Conservation (phyloP, 192 early-diverging fungal genomes). For the Linnemannia exigua region DNA sequence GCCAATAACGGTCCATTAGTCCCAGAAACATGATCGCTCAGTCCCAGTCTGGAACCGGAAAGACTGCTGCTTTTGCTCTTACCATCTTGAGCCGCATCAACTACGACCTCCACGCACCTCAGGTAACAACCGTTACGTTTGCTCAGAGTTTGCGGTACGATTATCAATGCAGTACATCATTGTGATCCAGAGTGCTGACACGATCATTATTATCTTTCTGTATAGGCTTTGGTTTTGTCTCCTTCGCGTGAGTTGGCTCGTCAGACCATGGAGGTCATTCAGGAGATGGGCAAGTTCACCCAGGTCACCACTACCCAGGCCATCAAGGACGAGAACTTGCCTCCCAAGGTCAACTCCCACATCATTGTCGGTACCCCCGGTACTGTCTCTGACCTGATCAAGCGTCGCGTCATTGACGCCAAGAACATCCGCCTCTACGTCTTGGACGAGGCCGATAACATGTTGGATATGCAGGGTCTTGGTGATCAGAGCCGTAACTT, state of each 20-base stretch:
- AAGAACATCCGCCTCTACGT: slow-evolving; percentile 85
- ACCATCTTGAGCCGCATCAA: slow-evolving; percentile 94
- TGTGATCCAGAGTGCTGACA: too few species aligned
- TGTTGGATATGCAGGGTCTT: slow-evolving; percentile 89
- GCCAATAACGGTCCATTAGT: slow-evolving; percentile 29
- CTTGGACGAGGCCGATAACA: slow-evolving; percentile 99
- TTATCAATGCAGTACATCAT: neutral
- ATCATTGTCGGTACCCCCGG: slow-evolving; percentile 97
- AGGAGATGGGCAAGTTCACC: slow-evolving; percentile 94
- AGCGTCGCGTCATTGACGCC: slow-evolving; percentile 72
- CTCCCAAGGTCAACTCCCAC: slow-evolving; percentile 76
- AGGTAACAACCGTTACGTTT: slow-evolving; percentile 56
- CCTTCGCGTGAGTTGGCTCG: slow-evolving; percentile 95
- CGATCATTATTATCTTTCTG: neutral
- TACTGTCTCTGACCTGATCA: slow-evolving; percentile 84
- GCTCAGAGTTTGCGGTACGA: too few species aligned
- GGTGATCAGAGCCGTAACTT: slow-evolving; percentile 91
- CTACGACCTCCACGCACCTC: slow-evolving; percentile 71
- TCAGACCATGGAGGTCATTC: slow-evolving; percentile 93
- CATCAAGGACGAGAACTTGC: slow-evolving; percentile 77
- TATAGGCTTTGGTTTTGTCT: slow-evolving; percentile 86
- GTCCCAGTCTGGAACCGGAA: slow-evolving; percentile 98
- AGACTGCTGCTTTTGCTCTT: slow-evolving; percentile 96
- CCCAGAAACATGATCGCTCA: slow-evolving; percentile 98
- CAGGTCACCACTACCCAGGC: slow-evolving; percentile 79